Evolutionary conservation across 176 grass and related monocot genomes (phyloP).

Genomic region (Oryza nivara): DNA sequence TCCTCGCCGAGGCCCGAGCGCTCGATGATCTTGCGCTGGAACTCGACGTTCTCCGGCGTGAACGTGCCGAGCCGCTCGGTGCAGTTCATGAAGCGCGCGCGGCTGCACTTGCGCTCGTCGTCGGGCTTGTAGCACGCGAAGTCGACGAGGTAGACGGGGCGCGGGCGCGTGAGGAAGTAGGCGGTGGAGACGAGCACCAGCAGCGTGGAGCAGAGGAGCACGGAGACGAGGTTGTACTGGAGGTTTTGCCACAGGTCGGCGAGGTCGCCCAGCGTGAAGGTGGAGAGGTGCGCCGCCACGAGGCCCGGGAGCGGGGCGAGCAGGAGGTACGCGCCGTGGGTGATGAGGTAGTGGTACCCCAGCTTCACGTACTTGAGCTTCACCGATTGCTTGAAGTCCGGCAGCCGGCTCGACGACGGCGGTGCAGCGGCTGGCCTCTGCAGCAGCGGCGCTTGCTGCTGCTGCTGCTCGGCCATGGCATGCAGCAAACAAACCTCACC

Average conservation of each 20-base stretch:
- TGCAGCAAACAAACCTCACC: background rate
- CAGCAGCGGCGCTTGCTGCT: background rate
- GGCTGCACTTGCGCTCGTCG: conserved; percentile 48
- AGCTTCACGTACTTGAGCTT: conserved; percentile 89
- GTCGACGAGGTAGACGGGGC: conserved; percentile 69
- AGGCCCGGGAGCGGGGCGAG: conserved; percentile 29
- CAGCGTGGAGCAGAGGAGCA: conserved; percentile 37
- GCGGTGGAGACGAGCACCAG: conserved; percentile 48
- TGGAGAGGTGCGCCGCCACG: conserved; percentile 60
- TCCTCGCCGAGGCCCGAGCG: conserved; percentile 62
- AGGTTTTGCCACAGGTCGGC: conserved; percentile 42
- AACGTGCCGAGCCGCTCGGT: conserved; percentile 45
- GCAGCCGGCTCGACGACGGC: conserved; percentile 2
- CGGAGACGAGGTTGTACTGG: conserved; percentile 47
- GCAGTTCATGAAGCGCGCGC: conserved; percentile 59
- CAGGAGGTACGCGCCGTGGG: conserved; percentile 62
- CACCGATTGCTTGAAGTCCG: conserved; percentile 67
- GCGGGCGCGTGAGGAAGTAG: conserved; percentile 58
- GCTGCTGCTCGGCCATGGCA: conserved; percentile 26
- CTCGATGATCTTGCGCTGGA: conserved; percentile 68
- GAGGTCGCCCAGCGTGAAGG: conserved; percentile 48
- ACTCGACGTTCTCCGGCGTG: conserved; percentile 60
- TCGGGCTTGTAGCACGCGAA: conserved; percentile 73
- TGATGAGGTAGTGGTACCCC: conserved; percentile 70
- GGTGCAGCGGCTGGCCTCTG: background rate